Evolutionary conservation across 176 grass and related monocot genomes (phyloP).

Genomic region (Luzula sylvatica): DNA sequence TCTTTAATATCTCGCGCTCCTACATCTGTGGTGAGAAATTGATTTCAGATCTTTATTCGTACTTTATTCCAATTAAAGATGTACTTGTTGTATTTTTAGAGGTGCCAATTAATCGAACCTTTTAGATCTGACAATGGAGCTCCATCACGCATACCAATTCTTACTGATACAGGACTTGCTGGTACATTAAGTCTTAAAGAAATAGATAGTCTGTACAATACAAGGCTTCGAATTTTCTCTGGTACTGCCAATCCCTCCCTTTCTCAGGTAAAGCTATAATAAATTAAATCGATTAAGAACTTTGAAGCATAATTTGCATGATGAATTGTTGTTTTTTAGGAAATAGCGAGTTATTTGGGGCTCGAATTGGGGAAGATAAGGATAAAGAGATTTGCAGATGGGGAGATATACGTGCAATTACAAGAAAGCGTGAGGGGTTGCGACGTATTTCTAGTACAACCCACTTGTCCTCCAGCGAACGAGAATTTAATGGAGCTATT

Average conservation of each 20-base stretch:
- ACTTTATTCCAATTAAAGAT: too few relatives aligned
- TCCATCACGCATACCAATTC: constrained; percentile 17
- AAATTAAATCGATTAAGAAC: too few relatives aligned
- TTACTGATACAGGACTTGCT: constrained; percentile 22
- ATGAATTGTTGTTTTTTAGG: constrained; percentile 53
- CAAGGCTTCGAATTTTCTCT: constrained; percentile 85
- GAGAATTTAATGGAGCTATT: constrained; percentile 99
- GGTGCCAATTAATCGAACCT: constrained; percentile 46
- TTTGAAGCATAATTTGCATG: too few relatives aligned
- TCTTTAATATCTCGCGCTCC: background rate
- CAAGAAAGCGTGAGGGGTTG: constrained; percentile 97
- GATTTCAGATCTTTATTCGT: background rate
- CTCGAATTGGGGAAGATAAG: constrained; percentile 91
- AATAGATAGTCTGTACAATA: constrained; percentile 30
- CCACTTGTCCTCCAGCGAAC: constrained; percentile 87
- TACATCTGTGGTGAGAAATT: constrained; percentile 6
- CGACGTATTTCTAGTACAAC: constrained; percentile 90
- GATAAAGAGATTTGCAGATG: constrained; percentile 91
- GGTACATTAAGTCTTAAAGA: constrained; percentile 21
- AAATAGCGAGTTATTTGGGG: constrained; percentile 97
- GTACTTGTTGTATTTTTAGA: constrained; percentile 29
- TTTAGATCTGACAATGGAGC: constrained; percentile 52
- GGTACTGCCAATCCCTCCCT: constrained; percentile 77
- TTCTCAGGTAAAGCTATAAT: constrained; percentile 43
- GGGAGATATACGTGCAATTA: constrained; percentile 96